Conservation (phyloP, 108 stramenopile species). For the Ochromonas danica region DNA sequence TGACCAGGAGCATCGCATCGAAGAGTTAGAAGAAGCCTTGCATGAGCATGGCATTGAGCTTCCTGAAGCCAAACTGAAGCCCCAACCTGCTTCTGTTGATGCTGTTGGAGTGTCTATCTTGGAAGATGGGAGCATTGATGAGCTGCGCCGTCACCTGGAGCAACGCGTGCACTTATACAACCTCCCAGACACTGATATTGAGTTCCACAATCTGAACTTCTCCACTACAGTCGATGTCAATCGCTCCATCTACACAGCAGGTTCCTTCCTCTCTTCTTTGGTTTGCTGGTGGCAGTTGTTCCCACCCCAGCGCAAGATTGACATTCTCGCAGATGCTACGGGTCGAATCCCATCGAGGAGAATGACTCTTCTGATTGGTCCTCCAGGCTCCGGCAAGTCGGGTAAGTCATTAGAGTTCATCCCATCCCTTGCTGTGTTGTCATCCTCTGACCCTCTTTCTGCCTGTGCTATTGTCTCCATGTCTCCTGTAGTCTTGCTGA, state of each 20-base stretch:
- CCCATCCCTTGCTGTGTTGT: no score
- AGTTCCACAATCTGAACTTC: not conserved
- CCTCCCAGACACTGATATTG: not conserved
- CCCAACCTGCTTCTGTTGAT: no score
- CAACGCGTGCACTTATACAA: not conserved
- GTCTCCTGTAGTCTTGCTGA: slow-evolving; percentile 22
- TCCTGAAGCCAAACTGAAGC: slow-evolving; percentile 7
- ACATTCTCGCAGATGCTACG: not conserved
- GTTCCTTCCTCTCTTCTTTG: not conserved
- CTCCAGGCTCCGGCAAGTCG: no score
- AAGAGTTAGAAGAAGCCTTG: no score
- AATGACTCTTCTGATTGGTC: no score
- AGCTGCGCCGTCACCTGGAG: not conserved
- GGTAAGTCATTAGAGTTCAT: no score
- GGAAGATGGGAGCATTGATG: not conserved
- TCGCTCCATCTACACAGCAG: not conserved
- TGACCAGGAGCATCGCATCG: slow-evolving; percentile 13
- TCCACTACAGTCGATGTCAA: not conserved
- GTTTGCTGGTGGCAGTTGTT: not conserved
- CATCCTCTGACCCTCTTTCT: no score
- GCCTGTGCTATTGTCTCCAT: not conserved
- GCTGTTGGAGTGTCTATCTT: no score
- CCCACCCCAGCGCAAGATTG: not conserved
- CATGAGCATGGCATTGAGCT: no score
- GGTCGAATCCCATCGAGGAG: not conserved